Evolutionary conservation across 2,329 filamentous ascomycete genomes (phyloP), one percentile per base, ranked within the genome.

Genomic region (Pseudogymnoascus sp.): DNA sequence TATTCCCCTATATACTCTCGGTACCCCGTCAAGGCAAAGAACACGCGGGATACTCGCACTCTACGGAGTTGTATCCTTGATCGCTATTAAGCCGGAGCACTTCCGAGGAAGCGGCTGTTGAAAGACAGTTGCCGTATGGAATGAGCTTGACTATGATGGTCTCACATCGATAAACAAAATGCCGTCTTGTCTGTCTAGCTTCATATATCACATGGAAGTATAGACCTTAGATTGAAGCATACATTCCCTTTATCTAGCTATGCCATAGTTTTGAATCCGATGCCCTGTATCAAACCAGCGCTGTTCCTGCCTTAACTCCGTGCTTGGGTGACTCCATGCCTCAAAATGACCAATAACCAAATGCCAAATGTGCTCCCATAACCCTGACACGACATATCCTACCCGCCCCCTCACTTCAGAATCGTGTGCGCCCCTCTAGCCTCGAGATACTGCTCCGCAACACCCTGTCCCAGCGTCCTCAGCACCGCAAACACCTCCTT

Each of bases 11-110:
- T 91, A 87, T 87, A 81, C 80, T 84, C 83, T 91, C 90, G 89
- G 91, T 94, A 89, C 81, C 81, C 82, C 82, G 86, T 89, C 84
- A 81, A 83, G 90, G 91, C 92, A 88, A 81, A 96, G 84, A 96
- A 76, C 74, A 84, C 83, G n/a, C 29, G 29, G 48, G 48, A 75
- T 65, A 65, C 67, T 71, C 62, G 68, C 65, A 62, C 25, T 48
- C 44, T 65, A 64, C 58, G 61, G 60, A 55, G 39, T 51, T 62
- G 44, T 31, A 35, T 27, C 66, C 65, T 63, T 72, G 89, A 91
- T 91, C 90, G 88, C 91, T 88, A 96, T 94, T 96, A 96, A 97
- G 92, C 92, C 92, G 92, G 92, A 96, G 92, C 90, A 85, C 84
- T 87, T 88, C 87, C 86, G 92, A 87, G 84, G 90, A 87, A 85